phyloP scores from a whole-genome alignment of 352 stramenopile genomes.

The Globisporangium nodosum region DNA sequence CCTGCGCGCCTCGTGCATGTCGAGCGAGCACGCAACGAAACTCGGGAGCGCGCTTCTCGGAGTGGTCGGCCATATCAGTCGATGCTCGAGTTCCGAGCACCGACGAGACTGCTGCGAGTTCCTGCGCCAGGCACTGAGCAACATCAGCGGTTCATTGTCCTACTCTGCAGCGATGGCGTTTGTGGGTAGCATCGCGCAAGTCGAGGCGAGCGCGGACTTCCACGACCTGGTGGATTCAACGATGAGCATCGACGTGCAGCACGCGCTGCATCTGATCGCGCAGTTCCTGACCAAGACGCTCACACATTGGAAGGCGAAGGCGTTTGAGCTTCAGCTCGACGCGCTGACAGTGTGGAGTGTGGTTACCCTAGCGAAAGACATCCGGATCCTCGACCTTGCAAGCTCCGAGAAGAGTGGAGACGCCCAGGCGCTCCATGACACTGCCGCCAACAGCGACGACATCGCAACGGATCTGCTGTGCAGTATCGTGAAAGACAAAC shows the following conservation, averaged over 20 bases:
- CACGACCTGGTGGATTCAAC: constrained; percentile 15
- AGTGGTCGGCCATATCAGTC: constrained; percentile 37
- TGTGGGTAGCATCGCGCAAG: constrained; percentile 24
- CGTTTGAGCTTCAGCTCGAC: constrained; percentile 24
- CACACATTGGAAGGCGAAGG: constrained; percentile 20
- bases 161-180: constrained; percentile 35
- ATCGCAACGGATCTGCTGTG: constrained; percentile 8
- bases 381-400: constrained; percentile 24
- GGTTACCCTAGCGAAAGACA: constrained; percentile 42
- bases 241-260: constrained; percentile 21
- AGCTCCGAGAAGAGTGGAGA: background rate
- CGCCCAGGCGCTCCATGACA: constrained; percentile 2
- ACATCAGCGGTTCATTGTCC: constrained; percentile 24
- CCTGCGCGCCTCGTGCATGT: constrained; percentile 36
- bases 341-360: constrained; percentile 31
- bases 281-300: constrained; percentile 23
- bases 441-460: background rate
- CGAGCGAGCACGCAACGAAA: constrained; percentile 23
- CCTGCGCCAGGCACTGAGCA: constrained; percentile 39
- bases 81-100: constrained; percentile 27
- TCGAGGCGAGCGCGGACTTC: constrained; percentile 17
- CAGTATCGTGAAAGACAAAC: constrained; percentile 22
- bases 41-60: constrained; percentile 35
- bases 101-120: constrained; percentile 40
- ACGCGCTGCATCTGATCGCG: constrained; percentile 19